These are phyloP conservation scores for Kuraishia piskuri DNA, from an alignment of 805 yeast genomes.

Conservation along the genomic window DNA sequence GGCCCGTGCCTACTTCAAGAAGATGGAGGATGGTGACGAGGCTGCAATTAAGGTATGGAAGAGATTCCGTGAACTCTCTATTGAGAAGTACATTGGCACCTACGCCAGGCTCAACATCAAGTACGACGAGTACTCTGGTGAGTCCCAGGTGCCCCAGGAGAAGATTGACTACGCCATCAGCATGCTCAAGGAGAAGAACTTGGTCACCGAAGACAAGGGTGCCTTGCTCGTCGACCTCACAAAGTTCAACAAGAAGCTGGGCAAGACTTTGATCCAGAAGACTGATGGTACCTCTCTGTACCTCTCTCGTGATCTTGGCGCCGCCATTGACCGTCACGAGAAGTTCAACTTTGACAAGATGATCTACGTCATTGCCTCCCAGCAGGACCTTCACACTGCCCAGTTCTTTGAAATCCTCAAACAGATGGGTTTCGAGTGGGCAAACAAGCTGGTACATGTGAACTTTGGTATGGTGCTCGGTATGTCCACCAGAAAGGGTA, in stretches of 20 bases:
- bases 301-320: conserved; percentile 94
- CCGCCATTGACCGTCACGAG: conserved; percentile 85
- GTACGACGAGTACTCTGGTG: conserved; percentile 90
- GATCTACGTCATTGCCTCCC: conserved; percentile 93
- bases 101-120: conserved; percentile 87
- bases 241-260: conserved; percentile 74
- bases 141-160: conserved; percentile 81
- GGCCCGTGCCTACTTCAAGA: conserved; percentile 82
- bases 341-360: conserved; percentile 84
- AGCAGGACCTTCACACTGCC: conserved; percentile 90
- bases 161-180: conserved; percentile 59
- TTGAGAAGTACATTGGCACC: conserved; percentile 76
- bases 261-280: conserved; percentile 87
- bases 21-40: conserved; percentile 91
- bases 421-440: conserved; percentile 87
- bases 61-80: conserved; percentile 84
- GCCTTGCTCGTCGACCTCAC: conserved; percentile 84
- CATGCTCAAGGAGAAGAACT: conserved; percentile 53
- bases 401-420: conserved; percentile 93
- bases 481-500: conserved; percentile 97
- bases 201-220: conserved; percentile 83
- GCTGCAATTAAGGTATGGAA: conserved; percentile 73
- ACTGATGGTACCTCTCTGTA: conserved; percentile 93
- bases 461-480: conserved; percentile 98
- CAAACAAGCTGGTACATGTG: conserved; percentile 60